These are phyloP conservation scores for Chlamydomonas schloesseri DNA, from an alignment of 139 green algal species.

Conservation along the genomic window DNA sequence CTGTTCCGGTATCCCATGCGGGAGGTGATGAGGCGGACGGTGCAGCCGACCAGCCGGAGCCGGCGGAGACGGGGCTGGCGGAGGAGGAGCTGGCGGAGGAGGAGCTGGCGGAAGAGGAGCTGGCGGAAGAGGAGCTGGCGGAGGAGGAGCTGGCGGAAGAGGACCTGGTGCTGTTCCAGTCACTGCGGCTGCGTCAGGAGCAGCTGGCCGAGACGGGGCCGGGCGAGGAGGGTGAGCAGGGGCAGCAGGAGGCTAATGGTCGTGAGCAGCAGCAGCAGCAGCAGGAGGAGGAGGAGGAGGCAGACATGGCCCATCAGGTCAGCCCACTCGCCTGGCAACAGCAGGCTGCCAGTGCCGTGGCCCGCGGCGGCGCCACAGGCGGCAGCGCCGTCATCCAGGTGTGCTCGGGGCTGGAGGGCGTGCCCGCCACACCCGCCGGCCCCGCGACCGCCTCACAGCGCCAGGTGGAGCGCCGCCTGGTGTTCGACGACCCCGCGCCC, in stretches of 20 bases:
- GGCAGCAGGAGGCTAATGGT: neutral
- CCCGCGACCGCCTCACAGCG: neutral
- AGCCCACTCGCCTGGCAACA: too few relatives aligned
- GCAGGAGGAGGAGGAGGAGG: too few relatives aligned
- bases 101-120: neutral
- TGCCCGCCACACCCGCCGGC: conserved; percentile 2
- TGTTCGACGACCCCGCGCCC: conserved; percentile 12
- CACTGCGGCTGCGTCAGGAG: neutral
- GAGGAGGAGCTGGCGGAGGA: too few relatives aligned
- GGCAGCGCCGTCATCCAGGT: neutral
- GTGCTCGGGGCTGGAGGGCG: conserved; percentile 31
- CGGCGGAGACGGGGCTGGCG: too few relatives aligned
- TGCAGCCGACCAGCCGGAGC: too few relatives aligned
- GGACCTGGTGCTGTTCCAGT: neutral
- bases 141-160: neutral
- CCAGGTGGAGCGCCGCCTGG: conserved; percentile 28
- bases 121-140: neutral
- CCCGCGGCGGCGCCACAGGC: too few relatives aligned
- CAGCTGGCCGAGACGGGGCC: neutral
- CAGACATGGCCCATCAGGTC: too few relatives aligned
- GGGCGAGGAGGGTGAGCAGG: neutral
- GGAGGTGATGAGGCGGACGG: too few relatives aligned
- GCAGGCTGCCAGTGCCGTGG: too few relatives aligned
- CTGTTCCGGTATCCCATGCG: too few relatives aligned
- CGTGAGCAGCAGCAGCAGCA: neutral